Evolutionary conservation across 768 basidiomycete species (phyloP).

Genomic region (Boletus reticulatus): DNA sequence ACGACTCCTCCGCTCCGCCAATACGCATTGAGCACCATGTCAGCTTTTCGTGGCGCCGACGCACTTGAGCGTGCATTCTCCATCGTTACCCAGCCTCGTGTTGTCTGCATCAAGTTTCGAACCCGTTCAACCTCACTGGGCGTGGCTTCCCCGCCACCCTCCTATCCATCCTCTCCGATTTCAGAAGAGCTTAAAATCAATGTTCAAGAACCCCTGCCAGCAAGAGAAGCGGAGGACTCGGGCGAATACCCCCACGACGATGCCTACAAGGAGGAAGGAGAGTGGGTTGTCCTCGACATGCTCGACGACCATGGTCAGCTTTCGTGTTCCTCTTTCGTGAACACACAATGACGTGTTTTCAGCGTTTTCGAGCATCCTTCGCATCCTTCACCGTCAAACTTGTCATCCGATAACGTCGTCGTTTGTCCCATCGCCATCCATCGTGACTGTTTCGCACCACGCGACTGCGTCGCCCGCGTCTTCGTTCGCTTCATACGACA

Average conservation of each 20-base stretch:
- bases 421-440: slow-evolving; percentile 41
- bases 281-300: slow-evolving; percentile 55
- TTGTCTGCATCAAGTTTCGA: slow-evolving; percentile 44
- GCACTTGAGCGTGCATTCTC: slow-evolving; percentile 35
- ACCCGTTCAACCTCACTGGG: neutral
- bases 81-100: slow-evolving; percentile 23
- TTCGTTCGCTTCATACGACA: slow-evolving; percentile 30
- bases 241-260: neutral
- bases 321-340: neutral
- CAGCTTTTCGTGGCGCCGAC: slow-evolving; percentile 43
- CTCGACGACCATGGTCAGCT: slow-evolving; percentile 43
- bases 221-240: neutral
- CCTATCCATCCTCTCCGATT: slow-evolving; percentile 27
- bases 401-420: slow-evolving; percentile 36
- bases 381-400: slow-evolving; percentile 49
- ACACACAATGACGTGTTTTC: neutral
- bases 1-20: slow-evolving; percentile 38
- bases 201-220: neutral
- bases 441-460: slow-evolving; percentile 57
- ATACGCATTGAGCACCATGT: slow-evolving; percentile 40
- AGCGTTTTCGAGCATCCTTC: slow-evolving; percentile 52
- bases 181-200: slow-evolving; percentile 10
- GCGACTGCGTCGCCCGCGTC: neutral
- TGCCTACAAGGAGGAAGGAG: slow-evolving; percentile 26
- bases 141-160: slow-evolving; percentile 16